Evolutionary conservation across 345 rosid genomes (phyloP), one percentile per base, ranked within the genome.

Genomic region (Sisymbrium irio): DNA sequence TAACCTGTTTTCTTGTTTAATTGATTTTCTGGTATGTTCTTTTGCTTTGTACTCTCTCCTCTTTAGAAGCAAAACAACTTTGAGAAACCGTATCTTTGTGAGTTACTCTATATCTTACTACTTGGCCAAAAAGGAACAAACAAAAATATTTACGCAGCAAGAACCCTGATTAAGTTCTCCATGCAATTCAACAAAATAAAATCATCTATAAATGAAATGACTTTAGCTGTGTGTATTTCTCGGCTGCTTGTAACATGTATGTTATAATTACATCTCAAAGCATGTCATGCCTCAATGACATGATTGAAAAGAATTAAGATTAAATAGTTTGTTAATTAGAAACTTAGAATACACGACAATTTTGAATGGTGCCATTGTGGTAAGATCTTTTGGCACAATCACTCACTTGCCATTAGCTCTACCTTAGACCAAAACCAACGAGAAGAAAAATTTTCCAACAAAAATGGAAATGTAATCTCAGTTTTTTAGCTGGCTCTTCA

Each of bases 401-500:
- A 65, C n/a, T 74, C 45, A 58, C 36, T 57, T 27, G 50, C 44
- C 50, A 42, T 54, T 32, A 6, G 47, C 66, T 42, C 37, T 42
- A 37, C 51, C 35, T 46, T 15, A 14, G 59, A 11, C 57, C 56
- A 59, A 56, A 53, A n/a, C 72, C 55, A 67, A 65, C 22, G 51
- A 45, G 4, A 0, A 27, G 28, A 27, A 27, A n/a, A n/a, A n/a
- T 32, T 32, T 7, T 32, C 66, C 4, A 42, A 54, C 46, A 46
- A 63, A 63, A 51, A 70, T 42, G 17, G 19, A 55, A 63, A 32
- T n/a, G 45, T 30, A 6, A 15, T 65, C 50, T 36, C 33, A 49
- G 27, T 27, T 20, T 9, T 65, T 12, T n/a, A n/a, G 65, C 4
- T 42, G 60, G 8, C 0, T 15, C 25, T 46, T 69, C 25, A 55